These are phyloP conservation scores for Fusarium graminum DNA, from an alignment of 2,329 filamentous ascomycete genomes.

Conservation along the genomic window DNA sequence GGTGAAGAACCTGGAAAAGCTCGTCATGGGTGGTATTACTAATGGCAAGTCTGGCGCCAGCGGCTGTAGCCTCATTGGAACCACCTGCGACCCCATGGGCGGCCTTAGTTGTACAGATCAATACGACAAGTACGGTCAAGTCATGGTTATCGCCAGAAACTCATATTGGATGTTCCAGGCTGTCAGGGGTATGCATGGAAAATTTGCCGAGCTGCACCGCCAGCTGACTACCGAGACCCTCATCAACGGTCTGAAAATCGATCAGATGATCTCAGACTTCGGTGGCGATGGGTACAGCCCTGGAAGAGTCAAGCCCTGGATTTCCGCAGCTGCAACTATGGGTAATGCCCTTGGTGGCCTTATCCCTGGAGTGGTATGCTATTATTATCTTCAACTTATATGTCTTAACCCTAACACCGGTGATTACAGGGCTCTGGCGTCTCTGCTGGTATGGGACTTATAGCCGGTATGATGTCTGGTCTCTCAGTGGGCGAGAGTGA, in stretches of 20 bases:
- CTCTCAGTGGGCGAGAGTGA: not conserved
- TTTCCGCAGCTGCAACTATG: constrained; percentile 13
- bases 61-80: constrained; percentile 5
- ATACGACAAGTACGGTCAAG: constrained; percentile 13
- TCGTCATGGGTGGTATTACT: not conserved
- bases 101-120: constrained; percentile 8
- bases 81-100: not conserved
- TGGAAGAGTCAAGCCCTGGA: constrained; percentile 9
- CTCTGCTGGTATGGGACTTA: constrained; percentile 9
- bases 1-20: constrained; percentile 20
- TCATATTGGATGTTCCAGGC: constrained; percentile 34
- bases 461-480: not conserved
- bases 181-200: constrained; percentile 24
- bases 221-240: constrained; percentile 23
- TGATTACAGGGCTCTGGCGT: not conserved
- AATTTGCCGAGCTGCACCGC: constrained; percentile 20
- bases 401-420: rapidly evolving
- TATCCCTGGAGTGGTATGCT: constrained; percentile 10
- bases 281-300: not conserved
- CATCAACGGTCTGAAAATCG: constrained; percentile 14
- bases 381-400: rapidly evolving
- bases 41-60: constrained; percentile 18
- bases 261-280: constrained; percentile 23
- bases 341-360: constrained; percentile 14
- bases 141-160: not conserved